Evolutionary conservation across 129 eudicot genomes (phyloP), one percentile per base, ranked within the genome.

Genomic region (Calendula officinalis): DNA sequence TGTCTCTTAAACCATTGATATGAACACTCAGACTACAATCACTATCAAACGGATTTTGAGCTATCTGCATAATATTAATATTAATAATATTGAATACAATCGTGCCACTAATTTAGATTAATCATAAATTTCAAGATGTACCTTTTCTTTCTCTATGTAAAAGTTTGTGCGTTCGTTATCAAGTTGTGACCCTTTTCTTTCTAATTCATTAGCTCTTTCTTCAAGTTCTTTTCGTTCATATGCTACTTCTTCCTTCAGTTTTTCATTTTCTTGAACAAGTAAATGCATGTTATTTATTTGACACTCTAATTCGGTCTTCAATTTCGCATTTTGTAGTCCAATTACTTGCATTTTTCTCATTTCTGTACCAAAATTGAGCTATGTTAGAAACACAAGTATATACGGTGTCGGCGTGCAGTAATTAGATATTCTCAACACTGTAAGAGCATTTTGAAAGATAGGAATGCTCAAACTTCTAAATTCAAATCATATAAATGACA

Each of bases 261-360:
- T 77, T 60, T 81, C 83, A 65, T 68, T 77, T 70, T 84, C 78
- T 62, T 68, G 76, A 72, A 58, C 70, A 63, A 66, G 69, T 33
- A 62, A 62, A 72, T 72, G 66, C 83, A 81, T 77, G 70, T 70
- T 77, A 57, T 52, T 73, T 44, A 77, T 32, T 67, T 73, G 77
- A 61, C 75, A 62, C 71, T 80, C 82, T 38, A 75, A 73, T 51
- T 80, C 89, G 62, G 59, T 39, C 70, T 76, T 84, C 71, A 77
- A 57, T 56, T 84, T 78, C 57, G 80, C 76, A 71, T 71, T 73
- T 70, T 80, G 79, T 39, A 47, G 61, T 75, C 78, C 82, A 37
- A 77, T 70, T 44, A 69, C 61, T 66, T 77, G 85, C 82, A 73
- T 69, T 62, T 77, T 84, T 74, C 79, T 75, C 86, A 68, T 80